Base-by-base conservation (phyloP, 2,329 filamentous ascomycete species). In the Pleomassaria siparia region DNA sequence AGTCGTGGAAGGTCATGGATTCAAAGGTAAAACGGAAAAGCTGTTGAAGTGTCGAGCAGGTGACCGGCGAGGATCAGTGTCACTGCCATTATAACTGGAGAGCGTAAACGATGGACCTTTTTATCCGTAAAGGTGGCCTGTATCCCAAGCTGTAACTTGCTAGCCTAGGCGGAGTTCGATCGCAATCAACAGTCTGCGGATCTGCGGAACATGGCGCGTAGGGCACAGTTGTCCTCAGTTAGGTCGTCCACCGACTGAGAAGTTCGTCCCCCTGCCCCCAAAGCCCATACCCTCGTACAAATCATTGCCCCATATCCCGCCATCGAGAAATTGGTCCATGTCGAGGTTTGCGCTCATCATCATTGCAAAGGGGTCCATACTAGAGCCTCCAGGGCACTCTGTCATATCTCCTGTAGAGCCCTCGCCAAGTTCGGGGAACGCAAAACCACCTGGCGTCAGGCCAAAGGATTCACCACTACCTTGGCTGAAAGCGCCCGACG, bases 261-360 rank as follows among this genome's bases (percentile, higher is more conserved):
- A 37, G 12, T 26, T 15, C 32, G 36, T 43, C 7, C 24, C 28
- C 3, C 47, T 40, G n/a, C 53, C 54, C 9, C 60, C 63, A 45
- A 63, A 67, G 0, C 59, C 56, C 61, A 69, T 60, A n/a, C 51
- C 54, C 21, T 53, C 40, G 40, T 67, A 67, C 15, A 32, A 51
- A 4, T 62, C 57, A 20, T 60, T 59, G 1, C 64, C 58, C 62
- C 63, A 70, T 4, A 68, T 61, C 2, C 64, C 62, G 42, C 60
- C 56, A 20, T 69, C 64, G n/a, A 69, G 59, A 26, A 70, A 63
- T 13, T 57, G 56, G 26, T 66, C 64, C 58, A 69, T 63, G 29
- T 70, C 65, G 37, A 70, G 64, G 37, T 70, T 59, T 3, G 35
- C 25, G 39, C 50, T 44, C 22, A 48, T 59, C 57, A 68, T 58